Percentiles rank a stretch among this genome's conserved stretches.
Conservation (phyloP, 305 asterid genomes). For the Ilex paraguariensis region DNA sequence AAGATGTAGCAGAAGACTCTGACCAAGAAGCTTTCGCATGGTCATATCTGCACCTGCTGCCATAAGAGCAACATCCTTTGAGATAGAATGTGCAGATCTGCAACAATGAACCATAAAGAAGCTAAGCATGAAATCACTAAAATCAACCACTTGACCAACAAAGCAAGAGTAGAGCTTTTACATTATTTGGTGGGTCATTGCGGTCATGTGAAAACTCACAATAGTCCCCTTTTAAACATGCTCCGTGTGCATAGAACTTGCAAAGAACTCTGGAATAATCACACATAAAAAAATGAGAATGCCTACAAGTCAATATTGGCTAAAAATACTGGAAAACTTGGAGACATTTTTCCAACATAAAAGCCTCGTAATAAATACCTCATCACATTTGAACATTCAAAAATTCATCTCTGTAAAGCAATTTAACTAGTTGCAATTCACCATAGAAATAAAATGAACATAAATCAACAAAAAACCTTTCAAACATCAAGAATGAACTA, state of each 20-base stretch:
- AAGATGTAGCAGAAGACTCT: slow-evolving; percentile 44
- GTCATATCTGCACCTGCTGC: slow-evolving; percentile 15
- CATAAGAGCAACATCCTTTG: slow-evolving; percentile 12
- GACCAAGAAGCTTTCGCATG: slow-evolving; percentile 9
- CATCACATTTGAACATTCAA: too few species aligned
- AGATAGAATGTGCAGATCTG: slow-evolving; percentile 43
- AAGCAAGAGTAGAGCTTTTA: slow-evolving; percentile 28
- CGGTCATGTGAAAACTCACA: slow-evolving; percentile 87
- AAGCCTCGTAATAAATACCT: too few species aligned
- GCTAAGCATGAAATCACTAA: not conserved
- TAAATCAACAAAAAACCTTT: too few species aligned
- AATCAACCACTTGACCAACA: not conserved
- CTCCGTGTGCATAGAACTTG: slow-evolving; percentile 88
- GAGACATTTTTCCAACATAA: too few species aligned
- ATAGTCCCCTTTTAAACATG: slow-evolving; percentile 88
- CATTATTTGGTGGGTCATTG: slow-evolving; percentile 73
- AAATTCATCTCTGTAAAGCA: too few species aligned
- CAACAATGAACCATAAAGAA: slow-evolving; percentile 17
- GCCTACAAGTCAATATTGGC: too few species aligned
- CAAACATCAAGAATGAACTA: too few species aligned
- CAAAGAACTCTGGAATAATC: slow-evolving; percentile 68
- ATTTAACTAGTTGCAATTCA: too few species aligned
- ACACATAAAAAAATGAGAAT: not conserved
- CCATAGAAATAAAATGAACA: too few species aligned
- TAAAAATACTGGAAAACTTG: too few species aligned